Conservation (phyloP, 2,329 filamentous ascomycete species). For the Nemania sp. region DNA sequence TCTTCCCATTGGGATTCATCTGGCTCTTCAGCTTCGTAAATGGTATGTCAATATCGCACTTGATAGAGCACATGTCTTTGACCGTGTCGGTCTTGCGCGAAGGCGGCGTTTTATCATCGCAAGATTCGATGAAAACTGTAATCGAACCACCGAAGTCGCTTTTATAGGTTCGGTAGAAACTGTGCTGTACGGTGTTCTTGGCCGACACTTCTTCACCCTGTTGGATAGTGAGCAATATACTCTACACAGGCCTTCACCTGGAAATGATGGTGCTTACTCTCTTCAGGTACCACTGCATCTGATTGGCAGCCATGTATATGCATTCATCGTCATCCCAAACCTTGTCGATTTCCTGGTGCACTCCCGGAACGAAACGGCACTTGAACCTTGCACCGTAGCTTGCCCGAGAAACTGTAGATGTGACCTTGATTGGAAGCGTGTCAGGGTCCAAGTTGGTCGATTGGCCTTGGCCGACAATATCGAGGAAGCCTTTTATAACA, state of each 20-base stretch:
- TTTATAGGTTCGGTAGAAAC: not conserved
- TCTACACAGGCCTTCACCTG: not conserved
- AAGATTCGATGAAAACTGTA: not conserved
- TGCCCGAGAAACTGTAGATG: conserved; percentile 1
- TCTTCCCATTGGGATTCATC: not conserved
- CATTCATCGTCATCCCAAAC: not conserved
- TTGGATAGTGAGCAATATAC: not conserved
- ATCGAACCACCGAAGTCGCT: not conserved
- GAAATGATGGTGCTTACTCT: not conserved
- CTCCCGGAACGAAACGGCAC: not conserved
- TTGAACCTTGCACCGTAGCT: conserved; percentile 7
- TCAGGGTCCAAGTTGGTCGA: not conserved
- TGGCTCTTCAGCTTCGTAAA: not conserved
- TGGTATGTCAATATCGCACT: not conserved
- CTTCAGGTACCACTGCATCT: conserved; percentile 10
- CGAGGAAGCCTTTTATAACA: conserved; percentile 5
- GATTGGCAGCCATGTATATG: conserved; percentile 2
- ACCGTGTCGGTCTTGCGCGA: conserved; percentile 1
- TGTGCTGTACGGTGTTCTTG: not conserved
- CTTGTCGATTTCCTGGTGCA: conserved; percentile 4
- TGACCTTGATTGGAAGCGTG: not conserved
- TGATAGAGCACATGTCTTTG: not conserved
- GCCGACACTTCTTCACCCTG: conserved; percentile 2
- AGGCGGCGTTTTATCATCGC: conserved; percentile 1
- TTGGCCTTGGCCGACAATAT: not conserved